phyloP scores from a whole-genome alignment of 257 asterid species.

The Solanum chmielewskii region DNA sequence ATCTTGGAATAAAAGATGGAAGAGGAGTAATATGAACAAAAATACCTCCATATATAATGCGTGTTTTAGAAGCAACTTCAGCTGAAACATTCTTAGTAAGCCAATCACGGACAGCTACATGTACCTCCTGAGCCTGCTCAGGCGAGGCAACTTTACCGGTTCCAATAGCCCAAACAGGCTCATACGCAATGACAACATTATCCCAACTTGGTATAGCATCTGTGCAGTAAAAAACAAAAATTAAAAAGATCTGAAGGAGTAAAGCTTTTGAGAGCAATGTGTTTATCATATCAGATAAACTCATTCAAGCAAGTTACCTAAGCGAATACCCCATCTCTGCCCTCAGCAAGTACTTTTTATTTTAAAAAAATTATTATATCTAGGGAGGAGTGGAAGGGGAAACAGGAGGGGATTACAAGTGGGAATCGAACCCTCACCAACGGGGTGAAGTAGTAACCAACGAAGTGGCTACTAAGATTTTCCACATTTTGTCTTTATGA shows the following conservation, averaged over 20 bases:
- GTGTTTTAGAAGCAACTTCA: slow-evolving; percentile 9
- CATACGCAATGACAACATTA: slow-evolving; percentile 21
- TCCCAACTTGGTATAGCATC: slow-evolving; percentile 96
- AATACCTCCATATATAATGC: slow-evolving; percentile 19
- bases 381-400: neutral
- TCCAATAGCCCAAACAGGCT: slow-evolving; percentile 22
- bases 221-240: slow-evolving; percentile 12
- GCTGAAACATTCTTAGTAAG: slow-evolving; percentile 2
- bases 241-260: neutral
- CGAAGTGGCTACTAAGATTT: neutral
- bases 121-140: slow-evolving; percentile 19
- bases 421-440: neutral
- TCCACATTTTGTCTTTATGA: neutral
- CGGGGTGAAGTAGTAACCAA: neutral
- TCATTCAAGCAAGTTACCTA: neutral
- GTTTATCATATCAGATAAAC: neutral
- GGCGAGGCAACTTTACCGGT: slow-evolving; percentile 16
- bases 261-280: neutral
- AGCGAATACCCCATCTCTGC: neutral
- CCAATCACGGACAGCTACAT: slow-evolving; percentile 7
- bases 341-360: neutral
- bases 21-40: neutral
- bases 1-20: neutral
- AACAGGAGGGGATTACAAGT: neutral
- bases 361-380: neutral